phyloP scores from a whole-genome alignment of 805 yeast genomes.

The Babjeviella inositovora region DNA sequence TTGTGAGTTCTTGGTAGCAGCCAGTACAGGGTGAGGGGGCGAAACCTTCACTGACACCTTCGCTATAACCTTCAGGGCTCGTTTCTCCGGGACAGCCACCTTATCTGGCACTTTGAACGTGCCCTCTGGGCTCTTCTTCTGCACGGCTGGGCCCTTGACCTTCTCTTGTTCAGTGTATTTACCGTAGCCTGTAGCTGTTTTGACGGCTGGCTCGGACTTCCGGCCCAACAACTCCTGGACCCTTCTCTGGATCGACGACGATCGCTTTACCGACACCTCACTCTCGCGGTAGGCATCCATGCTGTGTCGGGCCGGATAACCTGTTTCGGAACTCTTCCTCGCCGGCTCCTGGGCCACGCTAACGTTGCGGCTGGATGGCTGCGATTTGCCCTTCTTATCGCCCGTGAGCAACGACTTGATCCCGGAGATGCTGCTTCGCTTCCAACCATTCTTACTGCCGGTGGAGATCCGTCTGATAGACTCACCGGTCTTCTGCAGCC shows the following conservation, averaged over 20 bases:
- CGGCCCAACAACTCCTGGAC: constrained; percentile 31
- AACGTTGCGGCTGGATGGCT: constrained; percentile 1
- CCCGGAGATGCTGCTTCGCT: constrained; percentile 16
- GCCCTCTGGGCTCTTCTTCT: too few species aligned
- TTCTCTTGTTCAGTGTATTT: constrained; percentile 53
- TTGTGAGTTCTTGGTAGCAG: too few species aligned
- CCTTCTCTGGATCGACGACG: constrained; percentile 33
- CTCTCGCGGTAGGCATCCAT: neutral
- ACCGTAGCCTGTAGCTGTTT: constrained; percentile 75
- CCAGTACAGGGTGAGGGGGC: too few species aligned
- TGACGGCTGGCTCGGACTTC: constrained; percentile 24
- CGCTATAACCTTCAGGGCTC: too few species aligned
- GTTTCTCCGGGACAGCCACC: too few species aligned
- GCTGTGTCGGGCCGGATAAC: constrained; percentile 1
- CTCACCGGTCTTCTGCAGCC: constrained; percentile 13
- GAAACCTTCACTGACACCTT: too few species aligned
- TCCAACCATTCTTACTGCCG: constrained; percentile 4
- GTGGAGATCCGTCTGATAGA: constrained; percentile 6
- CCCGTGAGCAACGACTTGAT: constrained; percentile 16
- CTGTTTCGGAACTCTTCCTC: constrained; percentile 3
- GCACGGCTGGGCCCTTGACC: too few species aligned
- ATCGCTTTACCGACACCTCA: constrained; percentile 5
- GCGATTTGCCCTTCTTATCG: constrained; percentile 5
- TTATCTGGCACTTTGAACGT: too few species aligned
- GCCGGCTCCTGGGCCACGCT: constrained; percentile 1